Evolutionary conservation across 2,329 filamentous ascomycete genomes (phyloP), one percentile per base, ranked within the genome.

Genomic region (Penicillium frequentans): DNA sequence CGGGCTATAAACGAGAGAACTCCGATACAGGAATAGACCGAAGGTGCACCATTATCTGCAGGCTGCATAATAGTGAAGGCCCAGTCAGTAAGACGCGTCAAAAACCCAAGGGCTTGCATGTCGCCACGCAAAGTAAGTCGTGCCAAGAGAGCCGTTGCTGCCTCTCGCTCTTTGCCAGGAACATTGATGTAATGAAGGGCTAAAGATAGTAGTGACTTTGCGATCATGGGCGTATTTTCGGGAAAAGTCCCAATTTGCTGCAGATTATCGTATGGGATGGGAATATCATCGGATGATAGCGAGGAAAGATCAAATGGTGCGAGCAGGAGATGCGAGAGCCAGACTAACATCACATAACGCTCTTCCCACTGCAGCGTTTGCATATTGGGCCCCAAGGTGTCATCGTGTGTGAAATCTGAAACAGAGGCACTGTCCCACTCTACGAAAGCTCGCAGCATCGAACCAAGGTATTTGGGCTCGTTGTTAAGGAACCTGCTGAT

Each of bases 241-340:
- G 88, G 84, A 74, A 90, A 82, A 9, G 72, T 67, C 19, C 58
- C 54, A 14, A 75, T 31, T 4, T 68, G 58, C 14, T 60, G 49
- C 21, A 71, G 42, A 52, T 73, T 73, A 14, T 71, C 64, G 49
- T 73, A 67, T 2, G 75, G 75, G 1, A 75, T 62, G 1, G 70
- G 69, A 5, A 75, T 70, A 52, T 70, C 65, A 31, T 72, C 70
- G 13, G 77, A 78, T 1, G 93, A 97, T 59, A 99, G 93, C 2
- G 90, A 92, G 2, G 88, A 84, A 52, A 99, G 79, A 67, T 97
- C 93, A 74, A 99, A 99, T 0, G 95, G 95, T 1, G 91, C 91
- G 31, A 93, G 82, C 56, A 93, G 80, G 16, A 95, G 78, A 74
- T 95, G 90, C 1, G 89, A 90, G 29, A 93, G 83, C 95, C 95